Conservation (phyloP, 352 stramenopile genomes). For the Globisporangium lucens region DNA sequence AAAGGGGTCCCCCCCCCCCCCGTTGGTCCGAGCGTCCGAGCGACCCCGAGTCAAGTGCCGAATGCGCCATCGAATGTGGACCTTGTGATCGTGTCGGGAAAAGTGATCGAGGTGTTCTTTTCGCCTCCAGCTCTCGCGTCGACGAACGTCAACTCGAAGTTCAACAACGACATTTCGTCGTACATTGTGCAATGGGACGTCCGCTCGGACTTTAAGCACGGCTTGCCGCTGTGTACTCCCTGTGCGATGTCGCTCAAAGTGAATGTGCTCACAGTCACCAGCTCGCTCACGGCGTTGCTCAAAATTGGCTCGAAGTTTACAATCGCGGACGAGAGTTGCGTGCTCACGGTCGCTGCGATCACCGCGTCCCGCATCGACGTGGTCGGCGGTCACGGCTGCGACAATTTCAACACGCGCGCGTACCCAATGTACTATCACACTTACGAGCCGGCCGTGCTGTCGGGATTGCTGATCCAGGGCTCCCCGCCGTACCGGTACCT, state of each 20-base stretch:
- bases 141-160: conserved; percentile 54
- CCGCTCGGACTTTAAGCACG: conserved; percentile 61
- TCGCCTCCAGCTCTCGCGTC: conserved; percentile 57
- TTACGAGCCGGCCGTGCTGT: conserved; percentile 43
- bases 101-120: conserved; percentile 89
- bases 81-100: conserved; percentile 83
- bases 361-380: conserved; percentile 26
- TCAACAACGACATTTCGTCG: conserved; percentile 83
- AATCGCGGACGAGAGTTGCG: conserved; percentile 46
- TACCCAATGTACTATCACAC: conserved; percentile 69
- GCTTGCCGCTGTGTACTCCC: conserved; percentile 36
- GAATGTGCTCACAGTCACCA: conserved; percentile 35
- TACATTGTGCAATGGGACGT: conserved; percentile 91
- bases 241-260: conserved; percentile 48
- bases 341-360: conserved; percentile 33
- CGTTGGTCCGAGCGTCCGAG: conserved; percentile 24
- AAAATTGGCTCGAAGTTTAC: conserved; percentile 41
- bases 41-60: conserved; percentile 83
- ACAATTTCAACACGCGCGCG: conserved; percentile 38
- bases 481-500: conserved; percentile 80
- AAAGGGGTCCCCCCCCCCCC: too few relatives aligned
- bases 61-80: conserved; percentile 86
- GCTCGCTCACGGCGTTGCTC: conserved; percentile 28
- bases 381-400: conserved; percentile 31
- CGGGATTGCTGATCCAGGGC: conserved; percentile 57